Evolutionary conservation across 2,329 filamentous ascomycete species (phyloP).

Genomic region (Penicillium sp.): DNA sequence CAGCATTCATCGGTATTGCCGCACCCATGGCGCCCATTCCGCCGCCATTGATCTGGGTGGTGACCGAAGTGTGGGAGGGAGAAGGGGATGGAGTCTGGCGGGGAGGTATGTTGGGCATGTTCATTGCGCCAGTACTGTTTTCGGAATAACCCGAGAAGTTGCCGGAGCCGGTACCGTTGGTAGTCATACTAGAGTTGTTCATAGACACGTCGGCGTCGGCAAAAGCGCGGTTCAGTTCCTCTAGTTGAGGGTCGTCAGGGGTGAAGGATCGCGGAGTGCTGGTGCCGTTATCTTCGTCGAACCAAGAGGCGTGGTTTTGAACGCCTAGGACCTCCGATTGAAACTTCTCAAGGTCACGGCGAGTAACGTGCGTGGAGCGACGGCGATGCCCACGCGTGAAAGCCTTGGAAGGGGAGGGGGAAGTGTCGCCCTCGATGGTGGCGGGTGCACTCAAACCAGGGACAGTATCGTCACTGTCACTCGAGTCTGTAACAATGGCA

Average conservation of each 20-base stretch:
- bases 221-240: slow-evolving; percentile 36
- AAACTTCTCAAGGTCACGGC: slow-evolving; percentile 38
- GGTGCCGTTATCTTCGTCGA: slow-evolving; percentile 29
- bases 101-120: slow-evolving; percentile 28
- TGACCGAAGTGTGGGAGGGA: slow-evolving; percentile 24
- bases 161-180: slow-evolving; percentile 25
- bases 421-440: slow-evolving; percentile 30
- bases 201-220: slow-evolving; percentile 33
- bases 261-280: slow-evolving; percentile 18
- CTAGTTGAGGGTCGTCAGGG: slow-evolving; percentile 31
- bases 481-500: not conserved
- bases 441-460: slow-evolving; percentile 15
- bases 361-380: slow-evolving; percentile 41
- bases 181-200: slow-evolving; percentile 30
- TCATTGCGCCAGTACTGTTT: slow-evolving; percentile 27
- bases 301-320: slow-evolving; percentile 27
- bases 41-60: slow-evolving; percentile 33
- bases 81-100: slow-evolving; percentile 36
- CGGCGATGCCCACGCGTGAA: slow-evolving; percentile 40
- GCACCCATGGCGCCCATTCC: slow-evolving; percentile 38
- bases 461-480: slow-evolving; percentile 1
- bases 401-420: slow-evolving; percentile 31
- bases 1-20: slow-evolving; percentile 45
- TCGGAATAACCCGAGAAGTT: slow-evolving; percentile 35
- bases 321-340: slow-evolving; percentile 35